A percentile compares a stretch with the other conserved stretches of the same genome.
phyloP scores from a whole-genome alignment of 352 stramenopile genomes.

The Saprolegnia diclina region DNA sequence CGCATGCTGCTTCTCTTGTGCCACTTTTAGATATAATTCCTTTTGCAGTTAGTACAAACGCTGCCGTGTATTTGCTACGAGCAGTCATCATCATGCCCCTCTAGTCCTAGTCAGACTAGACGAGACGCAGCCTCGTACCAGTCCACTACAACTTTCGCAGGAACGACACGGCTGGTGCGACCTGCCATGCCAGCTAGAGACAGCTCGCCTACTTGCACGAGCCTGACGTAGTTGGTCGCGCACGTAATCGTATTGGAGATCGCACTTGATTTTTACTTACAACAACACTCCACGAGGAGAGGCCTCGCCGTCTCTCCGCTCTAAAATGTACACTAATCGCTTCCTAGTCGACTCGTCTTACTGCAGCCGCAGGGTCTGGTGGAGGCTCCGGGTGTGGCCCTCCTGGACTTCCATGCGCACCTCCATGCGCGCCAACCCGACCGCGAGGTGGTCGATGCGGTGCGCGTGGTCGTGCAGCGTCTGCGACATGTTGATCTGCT shows the following conservation, averaged over 20 bases:
- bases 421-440: conserved; percentile 67
- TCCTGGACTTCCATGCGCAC: conserved; percentile 55
- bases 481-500: conserved; percentile 66
- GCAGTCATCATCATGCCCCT: too few relatives aligned
- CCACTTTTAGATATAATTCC: conserved; percentile 56
- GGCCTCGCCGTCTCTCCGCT: neutral
- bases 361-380: neutral
- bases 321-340: neutral
- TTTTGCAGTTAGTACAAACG: too few relatives aligned
- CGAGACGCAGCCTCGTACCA: too few relatives aligned
- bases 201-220: too few relatives aligned
- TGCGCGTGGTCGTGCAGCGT: conserved; percentile 69
- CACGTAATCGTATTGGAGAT: too few relatives aligned
- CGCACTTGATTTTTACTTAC: too few relatives aligned
- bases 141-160: too few relatives aligned
- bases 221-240: too few relatives aligned
- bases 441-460: conserved; percentile 72
- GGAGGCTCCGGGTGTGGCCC: neutral
- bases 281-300: neutral
- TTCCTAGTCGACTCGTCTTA: neutral
- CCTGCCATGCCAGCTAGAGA: too few relatives aligned
- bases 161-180: too few relatives aligned
- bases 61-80: too few relatives aligned
- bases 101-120: too few relatives aligned
- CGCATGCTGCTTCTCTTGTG: conserved; percentile 85